Conservation (phyloP, 306 rosid genomes). For the Sindora glabra region DNA sequence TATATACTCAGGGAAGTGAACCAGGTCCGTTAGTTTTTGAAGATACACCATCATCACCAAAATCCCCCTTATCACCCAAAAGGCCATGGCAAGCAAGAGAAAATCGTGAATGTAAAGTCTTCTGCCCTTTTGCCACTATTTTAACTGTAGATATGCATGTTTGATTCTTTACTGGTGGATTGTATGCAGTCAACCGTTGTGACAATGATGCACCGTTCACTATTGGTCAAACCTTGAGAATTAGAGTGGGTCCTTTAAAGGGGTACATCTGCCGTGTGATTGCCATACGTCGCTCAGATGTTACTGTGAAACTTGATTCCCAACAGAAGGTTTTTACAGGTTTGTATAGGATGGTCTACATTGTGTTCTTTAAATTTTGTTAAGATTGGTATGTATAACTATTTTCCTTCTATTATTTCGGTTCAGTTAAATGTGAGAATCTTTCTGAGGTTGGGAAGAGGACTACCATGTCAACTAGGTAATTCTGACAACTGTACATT, state of each 20-base stretch:
- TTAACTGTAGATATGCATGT: constrained; percentile 12
- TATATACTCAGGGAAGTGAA: constrained; percentile 55
- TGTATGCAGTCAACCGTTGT: constrained; percentile 61
- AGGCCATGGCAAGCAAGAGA: constrained; percentile 70
- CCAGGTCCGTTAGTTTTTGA: constrained; percentile 46
- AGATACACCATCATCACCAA: constrained; percentile 71
- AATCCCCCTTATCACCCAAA: constrained; percentile 81
- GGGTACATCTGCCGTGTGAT: constrained; percentile 92
- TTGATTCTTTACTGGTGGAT: constrained; percentile 9
- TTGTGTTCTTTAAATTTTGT: background rate
- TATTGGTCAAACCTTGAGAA: constrained; percentile 94
- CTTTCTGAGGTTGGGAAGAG: constrained; percentile 82
- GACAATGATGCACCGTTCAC: constrained; percentile 55
- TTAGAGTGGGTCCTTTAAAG: constrained; percentile 92
- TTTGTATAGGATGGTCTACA: constrained; percentile 19
- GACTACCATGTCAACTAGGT: constrained; percentile 49
- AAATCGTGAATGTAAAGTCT: constrained; percentile 48
- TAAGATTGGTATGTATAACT: background rate
- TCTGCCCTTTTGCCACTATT: constrained; percentile 4
- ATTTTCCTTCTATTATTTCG: background rate
- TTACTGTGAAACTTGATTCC: constrained; percentile 96
- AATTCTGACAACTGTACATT: constrained; percentile 1
- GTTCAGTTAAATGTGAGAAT: constrained; percentile 79
- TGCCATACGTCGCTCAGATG: constrained; percentile 77
- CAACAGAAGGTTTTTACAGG: constrained; percentile 97